Evolutionary conservation across 176 grass and related monocot genomes (phyloP).

Genomic region (Musa beccarii): DNA sequence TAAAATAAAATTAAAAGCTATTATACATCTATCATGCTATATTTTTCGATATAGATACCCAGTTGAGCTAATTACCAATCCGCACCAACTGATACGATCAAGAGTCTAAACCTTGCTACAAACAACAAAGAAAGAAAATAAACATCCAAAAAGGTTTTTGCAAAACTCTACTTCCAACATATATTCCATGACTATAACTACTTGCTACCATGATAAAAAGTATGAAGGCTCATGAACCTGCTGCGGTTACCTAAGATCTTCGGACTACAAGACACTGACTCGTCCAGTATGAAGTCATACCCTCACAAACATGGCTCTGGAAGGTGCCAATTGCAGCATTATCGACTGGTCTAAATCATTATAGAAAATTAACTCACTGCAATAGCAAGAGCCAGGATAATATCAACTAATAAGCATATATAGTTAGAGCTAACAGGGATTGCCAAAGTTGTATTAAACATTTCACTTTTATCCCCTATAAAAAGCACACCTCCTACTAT

Average conservation of each 20-base stretch:
- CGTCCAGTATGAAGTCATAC: too few relatives aligned
- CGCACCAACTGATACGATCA: too few relatives aligned
- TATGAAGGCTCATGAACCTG: neutral
- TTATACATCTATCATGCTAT: too few relatives aligned
- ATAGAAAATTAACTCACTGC: neutral
- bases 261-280: neutral
- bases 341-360: too few relatives aligned
- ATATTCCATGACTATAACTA: neutral
- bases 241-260: neutral
- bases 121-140: neutral
- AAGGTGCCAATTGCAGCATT: neutral
- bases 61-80: too few relatives aligned
- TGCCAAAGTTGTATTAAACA: too few relatives aligned
- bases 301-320: neutral
- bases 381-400: neutral
- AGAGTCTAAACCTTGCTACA: too few relatives aligned
- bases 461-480: too few relatives aligned
- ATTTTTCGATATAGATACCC: too few relatives aligned
- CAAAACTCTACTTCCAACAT: neutral
- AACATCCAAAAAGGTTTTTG: neutral
- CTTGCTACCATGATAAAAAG: neutral
- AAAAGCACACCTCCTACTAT: too few relatives aligned
- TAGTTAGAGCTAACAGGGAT: neutral
- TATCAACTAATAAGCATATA: neutral
- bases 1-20: too few relatives aligned